A percentile compares a stretch with the other conserved stretches of the same genome.
Evolutionary conservation across 352 stramenopile genomes (phyloP).

Genomic region (Phytophthora melonis): DNA sequence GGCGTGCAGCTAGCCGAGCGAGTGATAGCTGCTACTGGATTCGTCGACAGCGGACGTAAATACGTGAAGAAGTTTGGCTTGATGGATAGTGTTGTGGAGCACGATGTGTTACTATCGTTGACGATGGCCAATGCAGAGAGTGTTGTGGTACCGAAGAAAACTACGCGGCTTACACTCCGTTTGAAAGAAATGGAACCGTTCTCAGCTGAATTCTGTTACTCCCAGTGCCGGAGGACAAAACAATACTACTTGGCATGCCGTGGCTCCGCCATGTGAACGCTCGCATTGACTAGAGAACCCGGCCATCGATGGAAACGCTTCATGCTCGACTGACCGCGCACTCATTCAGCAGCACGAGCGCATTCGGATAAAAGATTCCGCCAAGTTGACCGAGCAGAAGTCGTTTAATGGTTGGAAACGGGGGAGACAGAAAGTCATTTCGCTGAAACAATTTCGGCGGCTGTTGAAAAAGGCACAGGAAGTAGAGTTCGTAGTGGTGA

Average conservation of each 20-base stretch:
- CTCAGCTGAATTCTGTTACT: not conserved
- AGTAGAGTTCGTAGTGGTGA: not conserved
- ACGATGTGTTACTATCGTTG: not conserved
- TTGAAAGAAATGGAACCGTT: not conserved
- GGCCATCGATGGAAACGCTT: constrained; percentile 1
- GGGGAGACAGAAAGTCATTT: not conserved
- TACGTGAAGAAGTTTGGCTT: not conserved
- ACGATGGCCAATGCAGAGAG: not conserved
- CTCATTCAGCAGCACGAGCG: not conserved
- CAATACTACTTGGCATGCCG: constrained; percentile 13
- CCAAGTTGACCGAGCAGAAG: not conserved
- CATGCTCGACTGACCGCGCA: not conserved
- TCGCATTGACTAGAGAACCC: not conserved
- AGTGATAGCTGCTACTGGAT: too few species aligned
- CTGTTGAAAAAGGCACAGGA: not conserved
- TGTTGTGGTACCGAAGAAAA: not conserved
- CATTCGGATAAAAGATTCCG: not conserved
- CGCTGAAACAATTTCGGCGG: not conserved
- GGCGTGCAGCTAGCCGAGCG: too few species aligned
- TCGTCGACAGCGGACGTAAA: too few species aligned
- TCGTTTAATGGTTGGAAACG: constrained; percentile 3
- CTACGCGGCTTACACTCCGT: not conserved
- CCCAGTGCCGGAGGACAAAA: not conserved
- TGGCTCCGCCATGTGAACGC: not conserved
- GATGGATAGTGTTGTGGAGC: not conserved